Evolutionary conservation across 139 green algal genomes (phyloP).

Genomic region (Limnomonas spitsbergensis): DNA sequence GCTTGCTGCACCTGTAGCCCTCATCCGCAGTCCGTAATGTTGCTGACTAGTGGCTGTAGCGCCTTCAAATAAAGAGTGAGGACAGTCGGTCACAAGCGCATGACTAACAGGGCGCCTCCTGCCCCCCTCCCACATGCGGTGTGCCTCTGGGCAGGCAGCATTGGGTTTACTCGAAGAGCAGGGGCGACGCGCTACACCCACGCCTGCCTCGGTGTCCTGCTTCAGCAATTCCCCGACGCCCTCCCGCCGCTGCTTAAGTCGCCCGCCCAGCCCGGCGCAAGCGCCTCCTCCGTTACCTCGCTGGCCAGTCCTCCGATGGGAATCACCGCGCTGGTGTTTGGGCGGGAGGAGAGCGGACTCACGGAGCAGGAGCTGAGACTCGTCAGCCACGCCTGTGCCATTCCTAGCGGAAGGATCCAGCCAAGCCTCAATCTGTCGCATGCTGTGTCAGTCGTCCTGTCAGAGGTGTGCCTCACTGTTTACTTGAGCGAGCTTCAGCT

Average conservation of each 20-base stretch:
- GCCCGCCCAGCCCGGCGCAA: background rate
- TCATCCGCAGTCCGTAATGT: too few relatives aligned
- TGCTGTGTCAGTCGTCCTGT: conserved; percentile 62
- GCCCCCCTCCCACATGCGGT: too few relatives aligned
- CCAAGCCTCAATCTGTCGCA: conserved; percentile 62
- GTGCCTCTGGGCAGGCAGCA: conserved; percentile 31
- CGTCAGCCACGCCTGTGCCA: conserved; percentile 66
- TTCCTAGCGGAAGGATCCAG: conserved; percentile 62
- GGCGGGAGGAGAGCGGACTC: conserved; percentile 69
- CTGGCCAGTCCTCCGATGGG: too few relatives aligned
- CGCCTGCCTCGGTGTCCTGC: background rate
- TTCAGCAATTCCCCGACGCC: background rate
- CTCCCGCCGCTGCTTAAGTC: background rate
- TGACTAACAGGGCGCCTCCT: too few relatives aligned
- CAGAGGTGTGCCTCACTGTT: conserved; percentile 16
- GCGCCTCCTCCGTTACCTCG: background rate
- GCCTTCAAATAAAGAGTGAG: too few relatives aligned
- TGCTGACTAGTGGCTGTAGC: too few relatives aligned
- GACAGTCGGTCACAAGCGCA: too few relatives aligned
- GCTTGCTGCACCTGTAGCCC: too few relatives aligned
- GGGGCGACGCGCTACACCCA: conserved; percentile 33
- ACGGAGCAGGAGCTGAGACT: conserved; percentile 60
- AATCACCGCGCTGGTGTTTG: conserved; percentile 69
- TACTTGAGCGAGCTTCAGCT: background rate
- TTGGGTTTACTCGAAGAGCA: conserved; percentile 54